A percentile compares a stretch with the other conserved stretches of the same genome.
phyloP scores from a whole-genome alignment of 768 basidiomycete species.

The Boletus subparvulus region DNA sequence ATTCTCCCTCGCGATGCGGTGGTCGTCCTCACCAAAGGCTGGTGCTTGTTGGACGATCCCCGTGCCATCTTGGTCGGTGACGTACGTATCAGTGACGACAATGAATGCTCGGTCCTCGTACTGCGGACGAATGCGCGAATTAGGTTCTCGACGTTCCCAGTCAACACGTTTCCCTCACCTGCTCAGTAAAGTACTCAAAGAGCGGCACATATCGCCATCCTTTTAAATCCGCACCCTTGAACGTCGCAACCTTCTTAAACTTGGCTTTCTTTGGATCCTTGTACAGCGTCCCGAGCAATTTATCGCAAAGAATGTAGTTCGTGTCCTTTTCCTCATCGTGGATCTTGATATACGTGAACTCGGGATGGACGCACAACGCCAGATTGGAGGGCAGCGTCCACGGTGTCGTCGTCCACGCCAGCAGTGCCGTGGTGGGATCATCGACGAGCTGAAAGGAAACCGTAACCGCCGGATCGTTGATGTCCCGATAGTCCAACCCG shows the following conservation, averaged over 20 bases:
- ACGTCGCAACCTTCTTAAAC: constrained; percentile 86
- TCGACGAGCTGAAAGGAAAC: constrained; percentile 92
- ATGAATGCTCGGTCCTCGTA: constrained; percentile 89
- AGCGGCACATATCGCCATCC: constrained; percentile 94
- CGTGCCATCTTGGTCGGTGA: constrained; percentile 90
- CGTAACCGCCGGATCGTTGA: constrained; percentile 93
- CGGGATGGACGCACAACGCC: constrained; percentile 93
- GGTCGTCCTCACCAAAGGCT: constrained; percentile 98
- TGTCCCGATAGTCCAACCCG: constrained; percentile 86
- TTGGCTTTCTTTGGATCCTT: constrained; percentile 98
- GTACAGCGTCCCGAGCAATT: constrained; percentile 82
- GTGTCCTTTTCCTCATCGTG: constrained; percentile 82
- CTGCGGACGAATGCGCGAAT: constrained; percentile 40
- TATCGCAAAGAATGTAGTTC: constrained; percentile 92
- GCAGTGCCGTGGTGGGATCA: constrained; percentile 82
- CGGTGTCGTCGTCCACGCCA: constrained; percentile 99
- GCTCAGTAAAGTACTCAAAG: constrained; percentile 95
- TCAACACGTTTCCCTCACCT: constrained; percentile 48
- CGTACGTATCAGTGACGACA: constrained; percentile 89
- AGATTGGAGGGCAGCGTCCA: constrained; percentile 98
- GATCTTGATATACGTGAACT: constrained; percentile 95
- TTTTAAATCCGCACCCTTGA: constrained; percentile 90
- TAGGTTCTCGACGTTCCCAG: not conserved
- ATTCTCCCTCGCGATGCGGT: constrained; percentile 84
- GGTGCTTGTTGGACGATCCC: constrained; percentile 99